Evolutionary conservation across 345 rosid genomes (phyloP).

Genomic region (Citropsis articulata): DNA sequence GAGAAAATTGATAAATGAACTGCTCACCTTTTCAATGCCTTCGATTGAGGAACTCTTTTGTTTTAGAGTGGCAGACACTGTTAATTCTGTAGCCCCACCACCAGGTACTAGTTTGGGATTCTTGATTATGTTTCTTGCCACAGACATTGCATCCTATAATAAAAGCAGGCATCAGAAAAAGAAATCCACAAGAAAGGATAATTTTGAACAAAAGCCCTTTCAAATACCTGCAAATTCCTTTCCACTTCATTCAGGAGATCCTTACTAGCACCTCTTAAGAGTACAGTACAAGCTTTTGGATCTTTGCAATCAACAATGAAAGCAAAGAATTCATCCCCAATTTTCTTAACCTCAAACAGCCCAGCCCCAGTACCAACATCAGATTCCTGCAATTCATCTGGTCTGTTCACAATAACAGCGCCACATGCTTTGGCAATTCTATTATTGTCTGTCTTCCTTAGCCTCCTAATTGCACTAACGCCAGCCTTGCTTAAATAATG

Average conservation of each 20-base stretch:
- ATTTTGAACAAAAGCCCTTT: slow-evolving; percentile 1
- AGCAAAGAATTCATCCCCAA: slow-evolving; percentile 93
- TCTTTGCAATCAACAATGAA: slow-evolving; percentile 90
- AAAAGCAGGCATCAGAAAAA: slow-evolving; percentile 15
- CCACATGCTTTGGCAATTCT: slow-evolving; percentile 97
- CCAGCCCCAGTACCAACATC: slow-evolving; percentile 98
- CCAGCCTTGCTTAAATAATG: slow-evolving; percentile 94
- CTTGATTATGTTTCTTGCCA: slow-evolving; percentile 93
- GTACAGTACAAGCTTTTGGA: slow-evolving; percentile 93
- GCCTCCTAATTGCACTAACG: slow-evolving; percentile 90
- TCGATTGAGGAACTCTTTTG: slow-evolving; percentile 89
- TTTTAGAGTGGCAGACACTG: slow-evolving; percentile 88
- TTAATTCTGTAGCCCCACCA: slow-evolving; percentile 92
- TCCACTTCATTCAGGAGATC: slow-evolving; percentile 96
- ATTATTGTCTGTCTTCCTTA: slow-evolving; percentile 87
- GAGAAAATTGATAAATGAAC: background rate
- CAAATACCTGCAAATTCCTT: slow-evolving; percentile 85
- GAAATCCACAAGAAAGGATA: background rate
- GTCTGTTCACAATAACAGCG: slow-evolving; percentile 90
- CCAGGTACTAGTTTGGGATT: slow-evolving; percentile 94
- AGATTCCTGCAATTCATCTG: slow-evolving; percentile 94
- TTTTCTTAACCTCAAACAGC: slow-evolving; percentile 88
- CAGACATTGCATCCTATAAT: slow-evolving; percentile 91
- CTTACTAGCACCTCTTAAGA: slow-evolving; percentile 94
- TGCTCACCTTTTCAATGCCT: slow-evolving; percentile 82